phyloP scores from a whole-genome alignment of 2,329 filamentous ascomycete species.

The Arthrinium puccinioides region DNA sequence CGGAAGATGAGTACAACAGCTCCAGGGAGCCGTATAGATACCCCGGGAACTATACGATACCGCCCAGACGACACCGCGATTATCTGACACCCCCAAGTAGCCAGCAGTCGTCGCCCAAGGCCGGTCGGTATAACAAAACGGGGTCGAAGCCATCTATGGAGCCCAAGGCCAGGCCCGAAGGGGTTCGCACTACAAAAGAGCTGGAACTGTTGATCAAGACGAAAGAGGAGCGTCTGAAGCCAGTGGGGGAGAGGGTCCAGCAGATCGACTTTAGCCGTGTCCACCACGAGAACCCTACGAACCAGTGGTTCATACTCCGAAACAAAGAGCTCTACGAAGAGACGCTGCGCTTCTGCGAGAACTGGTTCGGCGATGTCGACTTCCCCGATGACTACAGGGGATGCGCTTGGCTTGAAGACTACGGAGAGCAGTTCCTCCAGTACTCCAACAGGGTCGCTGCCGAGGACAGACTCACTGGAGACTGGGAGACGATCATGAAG shows the following conservation, averaged over 20 bases:
- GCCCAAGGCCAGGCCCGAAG: no score
- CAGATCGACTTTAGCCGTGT: slow-evolving; percentile 14
- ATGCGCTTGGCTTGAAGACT: slow-evolving; percentile 15
- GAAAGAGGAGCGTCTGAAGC: no score
- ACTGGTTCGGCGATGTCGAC: slow-evolving; percentile 18
- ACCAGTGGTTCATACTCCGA: slow-evolving; percentile 14
- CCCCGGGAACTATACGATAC: no score
- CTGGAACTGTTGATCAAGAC: no score
- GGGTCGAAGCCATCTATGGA: no score
- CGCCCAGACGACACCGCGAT: no score
- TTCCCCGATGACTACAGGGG: slow-evolving; percentile 11
- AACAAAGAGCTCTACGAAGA: slow-evolving; percentile 20
- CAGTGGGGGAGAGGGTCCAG: slow-evolving; percentile 9
- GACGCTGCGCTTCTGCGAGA: slow-evolving; percentile 13
- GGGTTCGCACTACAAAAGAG: no score
- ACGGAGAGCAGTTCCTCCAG: slow-evolving; percentile 24
- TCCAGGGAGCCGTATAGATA: background rate
- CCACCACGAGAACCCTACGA: slow-evolving; percentile 14
- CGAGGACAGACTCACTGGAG: slow-evolving; percentile 23
- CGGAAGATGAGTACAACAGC: background rate
- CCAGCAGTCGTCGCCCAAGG: no score
- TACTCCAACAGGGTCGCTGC: slow-evolving; percentile 24
- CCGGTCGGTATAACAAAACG: no score
- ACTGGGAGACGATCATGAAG: slow-evolving; percentile 27
- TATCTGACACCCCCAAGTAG: no score